Conservation (phyloP, 495 filamentous ascomycete genomes). For the Chaetomium tenue region DNA sequence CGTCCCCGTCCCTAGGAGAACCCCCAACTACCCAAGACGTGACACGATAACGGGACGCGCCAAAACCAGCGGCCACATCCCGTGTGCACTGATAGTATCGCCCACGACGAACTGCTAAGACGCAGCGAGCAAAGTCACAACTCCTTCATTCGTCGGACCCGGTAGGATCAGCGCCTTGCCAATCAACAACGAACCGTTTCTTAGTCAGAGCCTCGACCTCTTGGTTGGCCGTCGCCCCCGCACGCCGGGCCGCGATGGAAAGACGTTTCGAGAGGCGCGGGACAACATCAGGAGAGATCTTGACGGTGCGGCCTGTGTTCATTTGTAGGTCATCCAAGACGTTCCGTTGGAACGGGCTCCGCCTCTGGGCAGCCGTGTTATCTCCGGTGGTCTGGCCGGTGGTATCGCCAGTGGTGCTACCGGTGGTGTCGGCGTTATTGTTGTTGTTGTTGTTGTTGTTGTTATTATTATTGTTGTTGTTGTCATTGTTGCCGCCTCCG, state of each 20-base stretch:
- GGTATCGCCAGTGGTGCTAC: not conserved
- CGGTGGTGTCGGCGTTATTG: not conserved
- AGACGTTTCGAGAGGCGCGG: constrained; percentile 15
- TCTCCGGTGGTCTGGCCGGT: not conserved
- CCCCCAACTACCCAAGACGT: not conserved
- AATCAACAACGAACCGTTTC: constrained; percentile 22
- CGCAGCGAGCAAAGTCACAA: not conserved
- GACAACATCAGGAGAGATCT: constrained; percentile 25
- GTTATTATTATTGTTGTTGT: constrained; percentile 16
- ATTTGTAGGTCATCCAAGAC: constrained; percentile 34
- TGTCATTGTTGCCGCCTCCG: constrained; percentile 11
- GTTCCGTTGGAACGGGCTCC: constrained; percentile 30
- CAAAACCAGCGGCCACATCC: constrained; percentile 3
- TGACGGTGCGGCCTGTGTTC: constrained; percentile 33
- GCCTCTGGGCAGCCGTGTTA: constrained; percentile 23
- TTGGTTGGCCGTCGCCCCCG: not conserved
- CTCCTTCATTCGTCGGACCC: constrained; percentile 9
- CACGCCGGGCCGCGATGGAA: not conserved
- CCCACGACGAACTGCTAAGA: not conserved
- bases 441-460: not conserved
- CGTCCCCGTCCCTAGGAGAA: not conserved
- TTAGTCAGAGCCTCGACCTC: not conserved
- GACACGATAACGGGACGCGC: not conserved
- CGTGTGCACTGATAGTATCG: not conserved
- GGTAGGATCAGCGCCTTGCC: constrained; percentile 15